Base-by-base conservation (phyloP, 805 yeast species). In the Saccharomycopsis fibuligera region DNA sequence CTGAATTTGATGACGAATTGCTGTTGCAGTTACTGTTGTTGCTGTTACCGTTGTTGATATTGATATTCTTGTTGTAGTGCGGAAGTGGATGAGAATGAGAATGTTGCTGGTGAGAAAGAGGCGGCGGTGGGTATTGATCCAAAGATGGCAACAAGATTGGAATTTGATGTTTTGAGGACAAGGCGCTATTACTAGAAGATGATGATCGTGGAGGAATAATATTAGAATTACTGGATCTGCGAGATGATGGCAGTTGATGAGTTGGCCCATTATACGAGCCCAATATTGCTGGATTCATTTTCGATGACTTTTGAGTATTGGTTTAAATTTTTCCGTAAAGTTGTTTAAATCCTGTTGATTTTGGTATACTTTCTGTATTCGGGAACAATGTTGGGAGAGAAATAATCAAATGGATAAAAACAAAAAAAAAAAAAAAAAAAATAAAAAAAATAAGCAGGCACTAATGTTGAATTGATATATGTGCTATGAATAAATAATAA, bases 1-100 rank as follows among this genome's bases (percentile, higher is more conserved):
- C 31, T 27, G 31, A 8, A 33, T 8, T 38, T 38, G 41, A 6
- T 38, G 41, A 6, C 6, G 24, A 21, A n/a, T n/a, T n/a, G 38
- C 17, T 35, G 38, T n/a, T n/a, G 38, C 38, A 8, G 17, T 16
- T 16, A n/a, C 17, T 35, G 38, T 35, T 35, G 17, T 35, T 35
- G 17, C 17, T 9, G 17, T n/a, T 35, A n/a, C 21, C 14, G 17
- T 17, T 35, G 17, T n/a, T 35, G 21, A 17, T 35, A 17, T n/a
- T 35, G 21, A 17, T 35, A 57, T 16, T 17, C 17, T 8, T 35
- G 38, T n/a, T 35, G 38, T 17, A 16, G 17, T 35, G 17, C 16
- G 60, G 60, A 1, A 68, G 68, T 0, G 70, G 31, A 8, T 12
- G 12, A 29, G 31, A 29, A 29, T 29, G 8, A 12, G 12, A 33